phyloP scores from a whole-genome alignment of 2,329 filamentous ascomycete genomes.

The Venturia oleaginea region DNA sequence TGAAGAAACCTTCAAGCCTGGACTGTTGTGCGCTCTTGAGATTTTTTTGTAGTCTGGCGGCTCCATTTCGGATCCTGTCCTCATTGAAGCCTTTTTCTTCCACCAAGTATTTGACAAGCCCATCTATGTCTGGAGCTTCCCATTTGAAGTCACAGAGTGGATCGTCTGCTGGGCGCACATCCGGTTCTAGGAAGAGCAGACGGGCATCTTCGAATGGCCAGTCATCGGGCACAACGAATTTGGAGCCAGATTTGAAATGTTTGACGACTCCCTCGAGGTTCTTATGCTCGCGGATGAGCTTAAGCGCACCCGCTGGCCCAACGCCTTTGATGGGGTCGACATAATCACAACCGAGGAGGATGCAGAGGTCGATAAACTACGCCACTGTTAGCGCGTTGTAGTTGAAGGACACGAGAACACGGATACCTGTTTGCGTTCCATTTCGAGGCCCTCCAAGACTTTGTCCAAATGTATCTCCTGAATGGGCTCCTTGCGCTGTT shows the following conservation, averaged over 20 bases:
- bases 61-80: constrained; percentile 76
- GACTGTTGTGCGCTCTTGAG: constrained; percentile 86
- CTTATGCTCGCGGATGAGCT: constrained; percentile 87
- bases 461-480: constrained; percentile 87
- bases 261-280: constrained; percentile 81
- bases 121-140: constrained; percentile 87
- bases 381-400: constrained; percentile 13
- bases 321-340: constrained; percentile 93
- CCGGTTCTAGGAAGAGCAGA: constrained; percentile 81
- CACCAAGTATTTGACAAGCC: constrained; percentile 80
- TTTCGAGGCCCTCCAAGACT: constrained; percentile 75
- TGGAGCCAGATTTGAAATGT: constrained; percentile 65
- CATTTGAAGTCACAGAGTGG: constrained; percentile 95
- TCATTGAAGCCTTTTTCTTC: constrained; percentile 95
- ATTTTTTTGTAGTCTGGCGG: constrained; percentile 75
- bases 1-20: constrained; percentile 93
- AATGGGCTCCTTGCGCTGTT: constrained; percentile 95
- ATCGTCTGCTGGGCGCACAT: constrained; percentile 75
- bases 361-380: constrained; percentile 97
- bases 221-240: constrained; percentile 83
- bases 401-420: neutral
- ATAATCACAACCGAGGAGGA: constrained; percentile 95
- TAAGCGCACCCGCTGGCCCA: constrained; percentile 82
- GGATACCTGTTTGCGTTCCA: constrained; percentile 74
- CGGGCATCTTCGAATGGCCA: constrained; percentile 94